Percentiles rank a stretch among this genome's conserved stretches.
Evolutionary conservation across 345 rosid species (phyloP).

Genomic region (Moricandia arvensis): DNA sequence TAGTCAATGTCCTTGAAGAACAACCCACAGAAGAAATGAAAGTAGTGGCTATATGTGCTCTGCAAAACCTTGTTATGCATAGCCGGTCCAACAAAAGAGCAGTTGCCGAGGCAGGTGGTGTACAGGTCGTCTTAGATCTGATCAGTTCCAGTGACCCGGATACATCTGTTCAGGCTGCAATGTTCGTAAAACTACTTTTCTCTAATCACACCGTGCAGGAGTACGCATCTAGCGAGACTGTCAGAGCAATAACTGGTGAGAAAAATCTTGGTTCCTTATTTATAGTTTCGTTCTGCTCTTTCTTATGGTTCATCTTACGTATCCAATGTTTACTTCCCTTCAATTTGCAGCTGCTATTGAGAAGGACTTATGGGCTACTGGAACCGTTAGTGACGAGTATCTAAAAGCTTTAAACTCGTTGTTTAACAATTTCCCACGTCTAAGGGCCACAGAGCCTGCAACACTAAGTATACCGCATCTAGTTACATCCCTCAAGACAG

Average conservation of each 20-base stretch:
- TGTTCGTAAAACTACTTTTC: slow-evolving; percentile 92
- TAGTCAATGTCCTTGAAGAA: slow-evolving; percentile 98
- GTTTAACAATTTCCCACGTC: slow-evolving; percentile 92
- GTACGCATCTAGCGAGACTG: slow-evolving; percentile 98
- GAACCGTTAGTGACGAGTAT: slow-evolving; percentile 94
- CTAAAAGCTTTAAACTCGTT: slow-evolving; percentile 85
- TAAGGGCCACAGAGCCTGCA: slow-evolving; percentile 97
- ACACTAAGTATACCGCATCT: slow-evolving; percentile 96
- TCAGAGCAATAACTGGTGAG: slow-evolving; percentile 98
- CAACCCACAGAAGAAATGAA: slow-evolving; percentile 99
- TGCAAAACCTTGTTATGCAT: slow-evolving; percentile 96
- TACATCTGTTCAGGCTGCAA: slow-evolving; percentile 52
- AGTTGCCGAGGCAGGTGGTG: slow-evolving; percentile 57
- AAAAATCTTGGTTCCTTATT: background rate
- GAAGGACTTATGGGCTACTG: slow-evolving; percentile 96
- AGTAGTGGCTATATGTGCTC: slow-evolving; percentile 96
- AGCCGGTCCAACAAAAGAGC: slow-evolving; percentile 97
- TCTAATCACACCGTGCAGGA: slow-evolving; percentile 98
- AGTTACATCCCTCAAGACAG: slow-evolving; percentile 88
- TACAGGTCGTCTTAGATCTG: no score
- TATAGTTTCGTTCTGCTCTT: background rate
- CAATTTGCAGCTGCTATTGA: slow-evolving; percentile 96
- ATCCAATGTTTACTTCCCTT: background rate
- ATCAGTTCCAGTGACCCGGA: no score
- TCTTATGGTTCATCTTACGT: background rate